These are phyloP conservation scores for Heimioporus sp. DNA, from an alignment of 768 basidiomycete genomes.

Conservation along the genomic window DNA sequence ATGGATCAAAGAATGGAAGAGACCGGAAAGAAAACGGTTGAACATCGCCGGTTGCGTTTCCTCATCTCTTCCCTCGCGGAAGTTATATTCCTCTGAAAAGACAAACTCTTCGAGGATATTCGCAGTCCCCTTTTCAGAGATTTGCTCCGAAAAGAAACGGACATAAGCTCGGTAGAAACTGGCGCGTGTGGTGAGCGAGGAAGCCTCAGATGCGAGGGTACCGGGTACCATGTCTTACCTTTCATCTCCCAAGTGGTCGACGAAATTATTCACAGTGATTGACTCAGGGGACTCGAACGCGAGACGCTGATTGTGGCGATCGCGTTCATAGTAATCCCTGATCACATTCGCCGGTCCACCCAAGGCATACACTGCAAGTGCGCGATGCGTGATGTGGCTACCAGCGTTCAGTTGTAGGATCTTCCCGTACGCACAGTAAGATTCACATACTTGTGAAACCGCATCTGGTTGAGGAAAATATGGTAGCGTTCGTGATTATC, in stretches of 20 bases:
- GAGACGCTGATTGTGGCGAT: slow-evolving; percentile 20
- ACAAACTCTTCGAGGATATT: slow-evolving; percentile 25
- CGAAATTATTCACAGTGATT: slow-evolving; percentile 24
- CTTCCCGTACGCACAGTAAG: too few relatives aligned
- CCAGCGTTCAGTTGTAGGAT: background rate
- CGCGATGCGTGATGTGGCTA: slow-evolving; percentile 31
- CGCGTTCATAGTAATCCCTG: slow-evolving; percentile 25
- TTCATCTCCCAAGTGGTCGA: slow-evolving; percentile 24
- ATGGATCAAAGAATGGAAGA: slow-evolving; percentile 66
- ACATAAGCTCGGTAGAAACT: slow-evolving; percentile 30
- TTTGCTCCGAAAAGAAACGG: slow-evolving; percentile 20
- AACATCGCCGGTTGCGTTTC: slow-evolving; percentile 49
- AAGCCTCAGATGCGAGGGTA: background rate
- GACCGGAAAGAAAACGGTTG: slow-evolving; percentile 42
- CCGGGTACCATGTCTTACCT: slow-evolving; percentile 10
- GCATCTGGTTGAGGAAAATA: slow-evolving; percentile 44
- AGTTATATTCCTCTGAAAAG: slow-evolving; percentile 31
- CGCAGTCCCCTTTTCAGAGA: slow-evolving; percentile 15
- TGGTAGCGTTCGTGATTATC: slow-evolving; percentile 50
- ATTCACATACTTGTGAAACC: slow-evolving; percentile 50
- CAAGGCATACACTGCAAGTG: slow-evolving; percentile 26
- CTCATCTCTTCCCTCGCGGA: slow-evolving; percentile 10
- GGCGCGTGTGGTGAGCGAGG: background rate
- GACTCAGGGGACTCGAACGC: slow-evolving; percentile 21
- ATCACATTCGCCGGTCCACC: slow-evolving; percentile 24